Percentiles rank a stretch among this genome's conserved stretches.
Conservation (phyloP, 495 filamentous ascomycete species). For the Cercophora scortea region DNA sequence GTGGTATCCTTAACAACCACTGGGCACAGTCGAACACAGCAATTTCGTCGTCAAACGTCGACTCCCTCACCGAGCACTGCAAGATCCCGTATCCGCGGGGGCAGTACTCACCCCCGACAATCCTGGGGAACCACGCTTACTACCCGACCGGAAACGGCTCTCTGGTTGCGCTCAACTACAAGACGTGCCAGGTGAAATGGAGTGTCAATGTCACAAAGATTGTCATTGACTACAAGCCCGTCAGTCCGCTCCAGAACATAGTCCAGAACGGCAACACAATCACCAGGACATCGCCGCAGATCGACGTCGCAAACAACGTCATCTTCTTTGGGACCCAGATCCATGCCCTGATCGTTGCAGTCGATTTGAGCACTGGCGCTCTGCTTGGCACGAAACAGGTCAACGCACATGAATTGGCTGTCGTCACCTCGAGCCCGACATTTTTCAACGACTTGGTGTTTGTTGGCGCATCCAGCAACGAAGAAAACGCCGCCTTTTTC, state of each 20-base stretch:
- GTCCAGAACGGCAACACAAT: not conserved
- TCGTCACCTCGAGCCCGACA: conserved; percentile 25
- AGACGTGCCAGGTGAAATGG: conserved; percentile 24
- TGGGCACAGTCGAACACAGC: conserved; percentile 16
- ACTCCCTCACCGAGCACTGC: conserved; percentile 9
- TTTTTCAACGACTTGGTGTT: conserved; percentile 23
- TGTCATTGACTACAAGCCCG: conserved; percentile 13
- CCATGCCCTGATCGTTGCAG: conserved; percentile 24
- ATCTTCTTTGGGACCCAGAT: conserved; percentile 25
- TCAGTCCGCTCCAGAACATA: conserved; percentile 5
- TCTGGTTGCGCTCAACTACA: conserved; percentile 28
- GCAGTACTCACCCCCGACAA: conserved; percentile 23
- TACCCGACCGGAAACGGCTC: conserved; percentile 31
- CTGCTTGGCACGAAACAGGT: conserved; percentile 18
- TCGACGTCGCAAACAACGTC: conserved; percentile 16
- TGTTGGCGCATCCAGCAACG: conserved; percentile 22
- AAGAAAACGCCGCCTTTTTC: conserved; percentile 11
- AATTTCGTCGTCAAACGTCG: conserved; percentile 13
- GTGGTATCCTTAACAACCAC: conserved; percentile 18
- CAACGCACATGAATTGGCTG: conserved; percentile 22
- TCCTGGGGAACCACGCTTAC: conserved; percentile 18
- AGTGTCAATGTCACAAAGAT: conserved; percentile 22
- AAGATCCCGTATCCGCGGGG: conserved; percentile 11
- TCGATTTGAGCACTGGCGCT: conserved; percentile 13
- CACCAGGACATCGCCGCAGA: conserved; percentile 19